These are phyloP conservation scores for Xylariaceae sp. DNA, from an alignment of 2,329 filamentous ascomycete species.

Conservation along the genomic window DNA sequence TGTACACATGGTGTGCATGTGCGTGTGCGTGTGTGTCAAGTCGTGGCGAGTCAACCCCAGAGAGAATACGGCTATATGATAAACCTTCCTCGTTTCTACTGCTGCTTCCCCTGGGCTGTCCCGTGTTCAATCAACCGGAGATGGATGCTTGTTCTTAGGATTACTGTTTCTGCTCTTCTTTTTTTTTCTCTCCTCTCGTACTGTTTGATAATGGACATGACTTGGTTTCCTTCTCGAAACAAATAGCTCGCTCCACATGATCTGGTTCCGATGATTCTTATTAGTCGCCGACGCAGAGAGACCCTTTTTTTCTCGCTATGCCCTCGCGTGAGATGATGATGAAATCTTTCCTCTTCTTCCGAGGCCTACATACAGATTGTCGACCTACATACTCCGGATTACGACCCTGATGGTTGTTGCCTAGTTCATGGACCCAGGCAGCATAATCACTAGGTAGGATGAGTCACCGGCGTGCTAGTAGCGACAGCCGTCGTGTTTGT, in stretches of 20 bases:
- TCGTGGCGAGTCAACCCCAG: conserved; percentile 33
- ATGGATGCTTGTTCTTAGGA: conserved; percentile 31
- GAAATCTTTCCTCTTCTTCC: neutral
- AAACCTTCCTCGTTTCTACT: conserved; percentile 42
- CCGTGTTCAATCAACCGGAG: conserved; percentile 30
- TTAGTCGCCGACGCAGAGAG: neutral
- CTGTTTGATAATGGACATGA: conserved; percentile 31
- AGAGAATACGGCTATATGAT: conserved; percentile 43
- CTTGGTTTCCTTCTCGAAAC: conserved; percentile 19
- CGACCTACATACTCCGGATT: too few species aligned
- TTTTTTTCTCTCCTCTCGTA: conserved; percentile 29
- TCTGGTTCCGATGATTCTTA: neutral
- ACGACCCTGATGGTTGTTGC: neutral
- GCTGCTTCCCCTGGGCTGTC: conserved; percentile 34
- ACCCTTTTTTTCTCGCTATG: neutral
- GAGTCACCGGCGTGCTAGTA: conserved; percentile 4
- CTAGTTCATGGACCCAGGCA: neutral
- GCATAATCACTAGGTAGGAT: neutral
- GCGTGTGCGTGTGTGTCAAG: conserved; percentile 34
- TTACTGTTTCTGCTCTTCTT: conserved; percentile 29
- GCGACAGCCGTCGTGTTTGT: neutral
- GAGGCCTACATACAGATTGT: too few species aligned
- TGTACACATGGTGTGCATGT: conserved; percentile 32
- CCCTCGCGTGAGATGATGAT: neutral
- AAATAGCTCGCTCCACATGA: neutral